Evolutionary conservation across 371 early-diverging fungal genomes (phyloP).

Genomic region (Mucor sp.): DNA sequence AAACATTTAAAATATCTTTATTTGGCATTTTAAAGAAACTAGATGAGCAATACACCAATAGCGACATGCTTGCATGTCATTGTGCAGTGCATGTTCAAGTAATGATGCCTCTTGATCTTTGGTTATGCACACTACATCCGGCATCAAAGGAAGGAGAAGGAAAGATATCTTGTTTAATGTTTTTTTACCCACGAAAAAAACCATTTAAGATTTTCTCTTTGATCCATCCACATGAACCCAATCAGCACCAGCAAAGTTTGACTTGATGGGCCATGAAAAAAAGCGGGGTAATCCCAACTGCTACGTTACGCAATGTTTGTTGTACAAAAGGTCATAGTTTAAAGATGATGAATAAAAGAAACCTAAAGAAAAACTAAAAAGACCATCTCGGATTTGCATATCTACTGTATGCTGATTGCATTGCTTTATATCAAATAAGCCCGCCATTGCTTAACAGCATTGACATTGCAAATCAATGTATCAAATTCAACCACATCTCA

Average conservation of each 20-base stretch:
- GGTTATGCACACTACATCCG: not conserved
- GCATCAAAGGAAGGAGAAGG: not conserved
- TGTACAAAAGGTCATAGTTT: constrained; percentile 1
- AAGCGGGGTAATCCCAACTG: constrained; percentile 13
- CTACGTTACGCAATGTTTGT: constrained; percentile 10
- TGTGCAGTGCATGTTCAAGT: not conserved
- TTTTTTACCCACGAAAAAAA: constrained; percentile 5
- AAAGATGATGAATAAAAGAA: not conserved
- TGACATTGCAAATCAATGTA: not conserved
- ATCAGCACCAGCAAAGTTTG: not conserved
- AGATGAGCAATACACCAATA: not conserved
- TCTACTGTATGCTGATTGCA: not conserved
- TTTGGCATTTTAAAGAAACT: not conserved
- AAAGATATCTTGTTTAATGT: not conserved
- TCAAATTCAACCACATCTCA: not conserved
- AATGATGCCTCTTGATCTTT: not conserved
- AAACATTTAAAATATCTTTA: not conserved
- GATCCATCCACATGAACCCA: constrained; percentile 3
- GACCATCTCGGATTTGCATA: not conserved
- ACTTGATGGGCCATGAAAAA: constrained; percentile 21
- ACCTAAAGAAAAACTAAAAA: not conserved
- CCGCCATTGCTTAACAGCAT: not conserved
- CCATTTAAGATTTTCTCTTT: constrained; percentile 8
- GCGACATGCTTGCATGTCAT: not conserved
- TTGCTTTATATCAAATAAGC: not conserved